phyloP scores from a whole-genome alignment of 2,329 filamentous ascomycete species.

The Passalora sequoiae region DNA sequence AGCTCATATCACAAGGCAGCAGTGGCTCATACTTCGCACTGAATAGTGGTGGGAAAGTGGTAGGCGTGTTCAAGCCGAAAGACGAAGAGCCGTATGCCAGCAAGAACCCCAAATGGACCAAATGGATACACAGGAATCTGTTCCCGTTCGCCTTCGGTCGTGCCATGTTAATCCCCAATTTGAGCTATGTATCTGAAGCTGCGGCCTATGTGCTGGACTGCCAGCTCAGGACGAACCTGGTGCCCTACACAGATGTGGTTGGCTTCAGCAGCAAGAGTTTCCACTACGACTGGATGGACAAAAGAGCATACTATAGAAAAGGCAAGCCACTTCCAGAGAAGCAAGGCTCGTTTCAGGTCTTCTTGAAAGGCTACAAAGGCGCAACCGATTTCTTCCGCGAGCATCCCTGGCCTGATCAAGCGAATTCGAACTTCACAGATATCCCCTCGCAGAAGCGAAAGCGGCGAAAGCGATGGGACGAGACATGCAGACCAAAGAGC shows the following conservation, averaged over 20 bases:
- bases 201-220: slow-evolving; percentile 92
- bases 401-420: slow-evolving; percentile 94
- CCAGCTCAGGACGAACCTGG: slow-evolving; percentile 82
- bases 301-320: slow-evolving; percentile 79
- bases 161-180: slow-evolving; percentile 91
- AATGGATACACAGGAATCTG: slow-evolving; percentile 96
- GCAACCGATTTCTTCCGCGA: slow-evolving; percentile 93
- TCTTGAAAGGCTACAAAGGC: slow-evolving; percentile 94
- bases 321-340: slow-evolving; percentile 84
- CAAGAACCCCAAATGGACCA: slow-evolving; percentile 95
- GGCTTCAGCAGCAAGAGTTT: slow-evolving; percentile 94
- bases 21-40: slow-evolving; percentile 97
- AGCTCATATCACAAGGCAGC: slow-evolving; percentile 94
- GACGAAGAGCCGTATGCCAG: slow-evolving; percentile 97
- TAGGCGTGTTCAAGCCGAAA: slow-evolving; percentile 98
- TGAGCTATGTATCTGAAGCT: slow-evolving; percentile 96
- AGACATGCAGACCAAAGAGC: slow-evolving; percentile 68
- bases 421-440: slow-evolving; percentile 59
- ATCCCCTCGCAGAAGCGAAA: slow-evolving; percentile 61
- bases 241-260: slow-evolving; percentile 94
- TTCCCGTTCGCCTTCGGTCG: slow-evolving; percentile 97
- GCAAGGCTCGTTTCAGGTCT: slow-evolving; percentile 93
- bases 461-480: slow-evolving; percentile 70
- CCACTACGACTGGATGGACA: slow-evolving; percentile 96
- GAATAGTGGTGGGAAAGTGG: slow-evolving; percentile 84